Evolutionary conservation across 2,329 filamentous ascomycete species (phyloP).

Genomic region (Parastagonospora nodorum): DNA sequence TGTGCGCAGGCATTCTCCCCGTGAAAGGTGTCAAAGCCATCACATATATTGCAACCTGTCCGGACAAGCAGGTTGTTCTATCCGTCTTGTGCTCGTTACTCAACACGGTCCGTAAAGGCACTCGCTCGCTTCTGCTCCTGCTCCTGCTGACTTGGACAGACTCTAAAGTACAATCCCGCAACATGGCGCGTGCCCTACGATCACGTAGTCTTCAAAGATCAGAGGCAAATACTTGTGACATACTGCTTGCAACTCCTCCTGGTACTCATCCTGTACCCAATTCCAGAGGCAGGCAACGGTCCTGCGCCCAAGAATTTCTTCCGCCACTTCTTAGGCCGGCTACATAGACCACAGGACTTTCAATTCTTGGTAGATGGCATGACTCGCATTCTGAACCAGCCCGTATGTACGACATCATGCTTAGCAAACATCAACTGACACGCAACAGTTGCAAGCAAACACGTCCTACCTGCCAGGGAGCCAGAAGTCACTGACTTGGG

Average conservation of each 20-base stretch:
- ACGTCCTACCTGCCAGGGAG: constrained; percentile 86
- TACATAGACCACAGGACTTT: constrained; percentile 94
- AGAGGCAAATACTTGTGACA: constrained; percentile 86
- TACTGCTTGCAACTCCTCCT: constrained; percentile 92
- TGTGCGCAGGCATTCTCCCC: constrained; percentile 66
- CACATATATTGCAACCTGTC: constrained; percentile 84
- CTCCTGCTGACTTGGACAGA: constrained; percentile 58
- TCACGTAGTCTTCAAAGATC: constrained; percentile 86
- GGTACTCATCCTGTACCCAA: constrained; percentile 81
- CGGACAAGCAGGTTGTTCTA: constrained; percentile 89
- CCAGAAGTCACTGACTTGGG: constrained; percentile 80
- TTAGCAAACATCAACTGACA: constrained; percentile 22
- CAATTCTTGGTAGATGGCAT: constrained; percentile 97
- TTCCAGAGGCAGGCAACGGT: constrained; percentile 73
- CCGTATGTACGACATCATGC: constrained; percentile 50
- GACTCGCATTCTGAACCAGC: constrained; percentile 89
- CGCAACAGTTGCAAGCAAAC: constrained; percentile 73
- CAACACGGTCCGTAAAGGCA: constrained; percentile 74
- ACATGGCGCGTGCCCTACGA: constrained; percentile 95
- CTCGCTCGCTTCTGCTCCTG: neutral
- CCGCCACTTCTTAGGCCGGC: constrained; percentile 84
- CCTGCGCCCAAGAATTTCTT: constrained; percentile 84
- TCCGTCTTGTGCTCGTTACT: constrained; percentile 89
- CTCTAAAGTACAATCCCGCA: constrained; percentile 93
- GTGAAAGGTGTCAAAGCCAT: constrained; percentile 81